Base-by-base conservation (phyloP, 1,139 yeast species). In the Pichia cactophila region DNA sequence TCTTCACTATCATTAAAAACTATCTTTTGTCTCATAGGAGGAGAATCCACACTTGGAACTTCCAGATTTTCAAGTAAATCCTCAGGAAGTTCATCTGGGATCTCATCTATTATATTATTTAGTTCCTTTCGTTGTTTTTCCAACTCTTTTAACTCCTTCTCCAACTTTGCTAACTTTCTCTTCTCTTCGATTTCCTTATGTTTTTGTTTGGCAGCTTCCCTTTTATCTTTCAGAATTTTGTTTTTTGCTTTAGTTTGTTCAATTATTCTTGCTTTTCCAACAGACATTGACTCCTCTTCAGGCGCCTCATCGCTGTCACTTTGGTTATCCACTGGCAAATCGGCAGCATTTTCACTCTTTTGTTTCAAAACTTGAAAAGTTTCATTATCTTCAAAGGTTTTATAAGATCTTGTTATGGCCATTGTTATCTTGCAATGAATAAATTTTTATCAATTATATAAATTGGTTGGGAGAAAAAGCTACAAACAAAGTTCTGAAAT, bases 41-140 rank as follows among this genome's bases (percentile, higher is more conserved):
- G 44, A 17, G 52, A 56, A 5, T 56, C 54, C 7, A 50, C 26
- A 5, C 40, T 39, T 12, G 33, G 35, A 14, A 48, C 46, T 45
- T 61, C 55, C 46, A 65, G 52, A 44, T 69, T 58, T 56, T 72
- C 69, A 47, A 75, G 58, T 28, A 77, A 62, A 41, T 76, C 78
- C 31, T 70, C 76, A 0, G 82, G 81, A 52, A 78, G 70, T 41
- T 68, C 66, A 42, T 78, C 81, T 0, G 81, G 81, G 42, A 76
- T 61, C 28, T 57, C 56, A 29, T 56, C 56, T 3, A 51, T 60
- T 61, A 41, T 44, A 37, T 60, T 55, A 42, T 62, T 45, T 45
- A 66, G 61, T 43, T 63, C 61, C 46, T 59, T 59, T 37, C 66
- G 67, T 54, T 69, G 68, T 33, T 61, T 61, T 53, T 71, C 69